Evolutionary conservation across 192 early-diverging fungal genomes (phyloP).

Genomic region (Rhizophlyctis rosea): DNA sequence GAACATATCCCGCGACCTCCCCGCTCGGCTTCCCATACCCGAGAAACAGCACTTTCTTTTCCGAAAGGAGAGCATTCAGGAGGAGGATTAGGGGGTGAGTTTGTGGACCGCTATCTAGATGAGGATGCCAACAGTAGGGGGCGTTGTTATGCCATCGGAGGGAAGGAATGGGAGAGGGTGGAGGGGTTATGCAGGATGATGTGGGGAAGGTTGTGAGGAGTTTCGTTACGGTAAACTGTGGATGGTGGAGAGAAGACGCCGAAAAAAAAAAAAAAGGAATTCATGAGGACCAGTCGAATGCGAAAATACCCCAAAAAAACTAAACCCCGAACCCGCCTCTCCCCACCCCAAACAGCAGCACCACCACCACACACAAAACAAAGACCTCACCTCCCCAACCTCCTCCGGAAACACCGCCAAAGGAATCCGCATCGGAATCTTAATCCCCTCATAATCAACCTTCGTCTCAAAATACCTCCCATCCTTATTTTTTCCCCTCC

Average conservation of each 20-base stretch:
- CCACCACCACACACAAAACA: too few species aligned
- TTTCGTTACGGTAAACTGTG: conserved; percentile 77
- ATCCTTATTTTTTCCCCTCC: conserved; percentile 66
- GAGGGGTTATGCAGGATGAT: conserved; percentile 27
- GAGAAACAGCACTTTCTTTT: conserved; percentile 88
- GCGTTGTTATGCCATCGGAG: conserved; percentile 34
- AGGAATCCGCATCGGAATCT: conserved; percentile 83
- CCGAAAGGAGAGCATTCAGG: conserved; percentile 86
- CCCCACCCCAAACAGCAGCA: too few species aligned
- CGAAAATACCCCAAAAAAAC: too few species aligned
- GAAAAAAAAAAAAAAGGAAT: too few species aligned
- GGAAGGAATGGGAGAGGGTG: conserved; percentile 33
- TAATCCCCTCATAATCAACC: conserved; percentile 79
- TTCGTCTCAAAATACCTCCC: conserved; percentile 84
- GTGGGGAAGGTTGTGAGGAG: conserved; percentile 72
- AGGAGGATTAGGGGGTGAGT: conserved; percentile 87
- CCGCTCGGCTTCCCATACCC: conserved; percentile 86
- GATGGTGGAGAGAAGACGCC: not conserved
- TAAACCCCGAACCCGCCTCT: too few species aligned
- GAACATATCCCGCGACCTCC: conserved; percentile 89
- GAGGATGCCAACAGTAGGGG: conserved; percentile 69
- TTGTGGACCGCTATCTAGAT: conserved; percentile 80
- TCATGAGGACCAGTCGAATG: too few species aligned
- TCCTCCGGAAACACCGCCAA: conserved; percentile 83
- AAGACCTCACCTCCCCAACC: conserved; percentile 87